Base-by-base conservation (phyloP, 2,329 filamentous ascomycete genomes). In the Phialophora macrospora region DNA sequence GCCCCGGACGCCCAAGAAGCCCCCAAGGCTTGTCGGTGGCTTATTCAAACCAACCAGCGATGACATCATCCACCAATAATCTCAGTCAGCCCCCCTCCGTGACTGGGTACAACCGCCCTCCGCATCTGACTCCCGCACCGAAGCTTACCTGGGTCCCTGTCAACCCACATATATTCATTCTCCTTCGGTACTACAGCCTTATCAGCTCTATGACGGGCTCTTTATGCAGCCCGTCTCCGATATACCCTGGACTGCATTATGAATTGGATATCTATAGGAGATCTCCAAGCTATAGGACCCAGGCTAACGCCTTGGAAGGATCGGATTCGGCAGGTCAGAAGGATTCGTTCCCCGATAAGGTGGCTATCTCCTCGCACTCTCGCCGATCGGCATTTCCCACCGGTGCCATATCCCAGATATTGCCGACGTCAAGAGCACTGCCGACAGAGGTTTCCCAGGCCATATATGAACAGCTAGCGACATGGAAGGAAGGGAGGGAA, bases 311-410 rank as follows among this genome's bases (percentile, higher is more conserved):
- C 24, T 55, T 52, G 48, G 26, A 34, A 30, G 5, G 22, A 41
- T 48, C 51, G 7, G 24, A 60, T 54, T 4, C 38, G 58, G 58
- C 24, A 60, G 30, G 46, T 54, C 30, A 6, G 48, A 12, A 46
- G 26, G 8, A 44, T 59, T 46, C 34, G 44, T 11, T 52, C 17
- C 17, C 4, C 12, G 58, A 65, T 62, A 62, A 66, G 64, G 60
- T 63, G 64, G 64, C 49, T 51, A 66, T 66, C 60, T 66, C 64
- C 64, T 60, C 38, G 24, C 11, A 14, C n/a, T 22, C 22, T 20
- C 38, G 22, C 38, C 56, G n/a, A 12, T 28, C 58, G 46, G 28
- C 58, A 52, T 22, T 51, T 26, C 17, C 28, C 56, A 24, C 28
- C 22, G 20, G 14, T 17, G 3, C 6, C 26, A 30, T 22, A 26